A percentile compares a stretch with the other conserved stretches of the same genome.
Conservation (phyloP, 164 flowering plant genomes). For the Vitis vinifera region DNA sequence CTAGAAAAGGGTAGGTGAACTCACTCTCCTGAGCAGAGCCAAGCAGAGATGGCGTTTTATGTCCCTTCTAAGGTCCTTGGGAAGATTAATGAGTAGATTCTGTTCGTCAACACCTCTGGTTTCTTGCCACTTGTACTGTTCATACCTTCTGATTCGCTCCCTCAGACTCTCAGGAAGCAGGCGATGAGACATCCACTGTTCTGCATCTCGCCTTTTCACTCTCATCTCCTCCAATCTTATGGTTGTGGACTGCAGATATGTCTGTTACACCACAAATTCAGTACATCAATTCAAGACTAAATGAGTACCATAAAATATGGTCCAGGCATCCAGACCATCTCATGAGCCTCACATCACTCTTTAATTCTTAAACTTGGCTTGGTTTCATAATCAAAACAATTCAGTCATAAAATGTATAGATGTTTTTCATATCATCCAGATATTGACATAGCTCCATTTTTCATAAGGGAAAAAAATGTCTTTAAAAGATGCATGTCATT, state of each 20-base stretch:
- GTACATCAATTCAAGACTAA: neutral
- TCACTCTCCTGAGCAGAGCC: slow-evolving; percentile 47
- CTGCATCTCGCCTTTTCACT: slow-evolving; percentile 52
- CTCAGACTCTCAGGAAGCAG: slow-evolving; percentile 49
- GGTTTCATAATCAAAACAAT: neutral
- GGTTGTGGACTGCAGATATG: slow-evolving; percentile 51
- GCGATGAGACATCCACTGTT: slow-evolving; percentile 58
- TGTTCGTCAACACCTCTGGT: slow-evolving; percentile 57
- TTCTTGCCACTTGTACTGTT: slow-evolving; percentile 58
- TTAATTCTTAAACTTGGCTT: neutral
- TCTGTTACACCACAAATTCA: slow-evolving; percentile 30
- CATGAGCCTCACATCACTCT: no score
- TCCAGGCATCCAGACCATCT: no score
- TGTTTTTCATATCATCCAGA: neutral
- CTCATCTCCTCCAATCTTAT: slow-evolving; percentile 56
- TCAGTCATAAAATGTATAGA: neutral
- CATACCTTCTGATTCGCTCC: slow-evolving; percentile 47
- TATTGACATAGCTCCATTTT: neutral
- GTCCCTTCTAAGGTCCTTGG: slow-evolving; percentile 52
- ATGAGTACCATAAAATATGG: no score
- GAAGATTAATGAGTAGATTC: slow-evolving; percentile 36
- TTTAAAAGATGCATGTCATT: neutral
- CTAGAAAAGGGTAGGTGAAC: slow-evolving; percentile 1
- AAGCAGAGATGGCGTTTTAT: slow-evolving; percentile 55
- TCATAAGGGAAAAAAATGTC: neutral